Evolutionary conservation across 2,329 filamentous ascomycete species (phyloP).

Genomic region (Ilyonectria mors-panacis): DNA sequence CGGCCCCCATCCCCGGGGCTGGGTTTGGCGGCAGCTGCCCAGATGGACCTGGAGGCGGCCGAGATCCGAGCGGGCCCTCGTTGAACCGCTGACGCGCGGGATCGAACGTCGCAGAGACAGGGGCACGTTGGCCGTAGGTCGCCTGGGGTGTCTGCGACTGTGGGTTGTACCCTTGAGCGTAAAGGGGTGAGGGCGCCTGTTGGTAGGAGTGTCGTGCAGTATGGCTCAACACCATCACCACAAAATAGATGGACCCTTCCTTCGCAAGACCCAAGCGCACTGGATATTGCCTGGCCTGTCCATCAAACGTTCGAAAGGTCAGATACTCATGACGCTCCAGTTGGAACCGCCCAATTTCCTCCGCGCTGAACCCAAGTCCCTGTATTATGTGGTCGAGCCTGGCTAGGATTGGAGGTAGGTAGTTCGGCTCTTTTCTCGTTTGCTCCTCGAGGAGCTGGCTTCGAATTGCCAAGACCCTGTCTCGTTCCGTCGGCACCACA

Average conservation of each 20-base stretch:
- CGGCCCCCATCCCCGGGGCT: conserved; percentile 28
- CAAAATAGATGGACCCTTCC: conserved; percentile 74
- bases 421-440: conserved; percentile 71
- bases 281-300: conserved; percentile 64
- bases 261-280: conserved; percentile 72
- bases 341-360: conserved; percentile 67
- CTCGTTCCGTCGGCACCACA: conserved; percentile 66
- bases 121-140: conserved; percentile 60
- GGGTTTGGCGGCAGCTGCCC: conserved; percentile 55
- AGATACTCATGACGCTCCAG: conserved; percentile 70
- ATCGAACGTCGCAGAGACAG: conserved; percentile 65
- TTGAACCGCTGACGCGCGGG: conserved; percentile 58
- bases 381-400: conserved; percentile 70
- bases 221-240: conserved; percentile 65
- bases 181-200: conserved; percentile 60
- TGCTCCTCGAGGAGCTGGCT: conserved; percentile 71
- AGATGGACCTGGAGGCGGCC: conserved; percentile 45
- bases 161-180: conserved; percentile 59
- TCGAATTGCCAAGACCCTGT: conserved; percentile 66
- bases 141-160: conserved; percentile 49
- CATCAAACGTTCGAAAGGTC: conserved; percentile 67
- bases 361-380: conserved; percentile 66
- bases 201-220: conserved; percentile 58
- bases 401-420: conserved; percentile 74
- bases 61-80: conserved; percentile 48